These are phyloP conservation scores for Ascoidea asiatica DNA, from an alignment of 805 yeast genomes.

Conservation along the genomic window DNA sequence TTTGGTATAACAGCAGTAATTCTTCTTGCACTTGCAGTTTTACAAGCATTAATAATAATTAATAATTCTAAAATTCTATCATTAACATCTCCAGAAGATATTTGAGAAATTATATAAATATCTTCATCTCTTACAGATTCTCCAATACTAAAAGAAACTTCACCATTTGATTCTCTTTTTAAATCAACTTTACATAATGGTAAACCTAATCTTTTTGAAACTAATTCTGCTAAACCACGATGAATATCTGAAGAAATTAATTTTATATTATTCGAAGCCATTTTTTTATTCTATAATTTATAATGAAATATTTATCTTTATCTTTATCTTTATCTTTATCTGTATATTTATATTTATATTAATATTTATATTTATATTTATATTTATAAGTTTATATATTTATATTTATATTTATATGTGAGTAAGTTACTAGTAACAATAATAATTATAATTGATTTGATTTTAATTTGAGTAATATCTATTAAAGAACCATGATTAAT, in stretches of 20 bases:
- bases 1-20: constrained; percentile 92
- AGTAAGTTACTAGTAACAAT: no score
- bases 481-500: no score
- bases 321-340: no score
- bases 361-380: no score
- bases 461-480: no score
- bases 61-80: constrained; percentile 80
- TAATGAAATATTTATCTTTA: constrained; percentile 1
- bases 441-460: no score
- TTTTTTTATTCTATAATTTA: constrained; percentile 17
- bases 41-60: constrained; percentile 87
- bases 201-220: constrained; percentile 46
- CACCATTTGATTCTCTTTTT: constrained; percentile 57
- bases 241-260: constrained; percentile 57
- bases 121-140: constrained; percentile 82
- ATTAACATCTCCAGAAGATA: constrained; percentile 67
- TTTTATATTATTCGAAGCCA: constrained; percentile 66
- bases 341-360: no score
- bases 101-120: constrained; percentile 65
- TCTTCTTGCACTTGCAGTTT: constrained; percentile 88
- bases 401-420: no score
- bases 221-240: constrained; percentile 56
- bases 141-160: constrained; percentile 63
- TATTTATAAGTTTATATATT: no score
- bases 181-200: constrained; percentile 48